Evolutionary conservation across 805 yeast genomes (phyloP), one percentile per base, ranked within the genome.

Genomic region (Candida odintsovae): DNA sequence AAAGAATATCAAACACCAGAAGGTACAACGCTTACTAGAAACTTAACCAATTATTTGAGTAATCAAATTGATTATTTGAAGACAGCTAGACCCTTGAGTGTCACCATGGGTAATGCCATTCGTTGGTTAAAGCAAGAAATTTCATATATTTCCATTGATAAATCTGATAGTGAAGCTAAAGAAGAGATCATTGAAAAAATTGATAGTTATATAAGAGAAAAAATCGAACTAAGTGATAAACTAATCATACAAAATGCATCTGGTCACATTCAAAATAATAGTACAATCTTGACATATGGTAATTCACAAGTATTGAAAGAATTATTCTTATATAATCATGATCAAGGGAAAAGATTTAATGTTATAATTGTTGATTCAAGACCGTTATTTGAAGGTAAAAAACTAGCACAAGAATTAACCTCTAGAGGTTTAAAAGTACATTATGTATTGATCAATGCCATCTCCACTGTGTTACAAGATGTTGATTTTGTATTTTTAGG

Each of bases 51-150:
- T 28, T 92, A 90, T 64, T 72, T 94, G 48, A 82, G 95, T 11
- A 88, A 86, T 60, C 99, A 94, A 67, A 94, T 94, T 53, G 99
- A 92, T 63, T 88, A 86, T 55, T 71, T 94, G 56, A 92, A 88
- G 58, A 80, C 88, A 10, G 90, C 97, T 3, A 79, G 99, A 52
- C 97, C 98, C 1, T 73, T 94, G 42, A 82, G 94, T 46, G 86
- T 90, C 2, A 78, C 96, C 1, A 94, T 94, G 99, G 99, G 99
- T 45, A 94, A 90, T 69, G 92, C 97, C 3, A 94, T 94, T 54
- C 80, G 99, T 58, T 90, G 97, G 97, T 75, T 94, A 52, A 94
- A 94, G 61, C 98, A 92, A 69, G 92, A 87, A 63, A 92, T 94
- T 46, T 81, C 97, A 1, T 75, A 78, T 38, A 79, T 92, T 42